A percentile compares a stretch with the other conserved stretches of the same genome.
Evolutionary conservation across 495 filamentous ascomycete species (phyloP).

Genomic region (Penicillium egyptiacum): DNA sequence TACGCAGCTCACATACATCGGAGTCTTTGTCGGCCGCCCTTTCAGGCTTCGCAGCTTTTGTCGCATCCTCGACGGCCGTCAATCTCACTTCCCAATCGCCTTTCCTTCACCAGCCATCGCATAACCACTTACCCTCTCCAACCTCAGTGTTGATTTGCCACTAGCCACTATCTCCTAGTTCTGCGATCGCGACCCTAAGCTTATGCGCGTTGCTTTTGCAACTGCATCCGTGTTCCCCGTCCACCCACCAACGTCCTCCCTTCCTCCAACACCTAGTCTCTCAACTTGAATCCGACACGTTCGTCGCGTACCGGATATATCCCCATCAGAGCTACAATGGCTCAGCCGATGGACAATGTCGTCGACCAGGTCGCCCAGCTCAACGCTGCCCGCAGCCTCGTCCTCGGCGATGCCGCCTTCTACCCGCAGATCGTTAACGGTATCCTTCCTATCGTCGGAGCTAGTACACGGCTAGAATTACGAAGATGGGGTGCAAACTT

Average conservation of each 20-base stretch:
- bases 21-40: conserved; percentile 21
- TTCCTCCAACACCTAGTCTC: not conserved
- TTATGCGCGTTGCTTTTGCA: conserved; percentile 14
- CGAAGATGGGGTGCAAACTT: conserved; percentile 97
- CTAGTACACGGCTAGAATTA: conserved; percentile 70
- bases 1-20: conserved; percentile 9
- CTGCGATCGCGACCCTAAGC: not conserved
- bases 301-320: not conserved
- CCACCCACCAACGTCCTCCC: not conserved
- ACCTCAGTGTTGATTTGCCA: not conserved
- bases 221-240: conserved; percentile 14
- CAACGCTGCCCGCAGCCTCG: conserved; percentile 80
- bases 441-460: conserved; percentile 83
- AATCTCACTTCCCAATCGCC: not conserved
- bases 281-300: conserved; percentile 4
- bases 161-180: not conserved
- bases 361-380: conserved; percentile 79
- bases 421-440: conserved; percentile 89
- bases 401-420: conserved; percentile 75
- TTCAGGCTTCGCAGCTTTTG: conserved; percentile 17
- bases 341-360: conserved; percentile 53
- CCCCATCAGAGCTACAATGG: conserved; percentile 35
- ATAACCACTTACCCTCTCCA: not conserved
- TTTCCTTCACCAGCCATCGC: not conserved
- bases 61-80: conserved; percentile 8